A percentile compares a stretch with the other conserved stretches of the same genome.
Evolutionary conservation across 2,329 filamentous ascomycete genomes (phyloP).

Genomic region (Teratosphaeriaceae sp.): DNA sequence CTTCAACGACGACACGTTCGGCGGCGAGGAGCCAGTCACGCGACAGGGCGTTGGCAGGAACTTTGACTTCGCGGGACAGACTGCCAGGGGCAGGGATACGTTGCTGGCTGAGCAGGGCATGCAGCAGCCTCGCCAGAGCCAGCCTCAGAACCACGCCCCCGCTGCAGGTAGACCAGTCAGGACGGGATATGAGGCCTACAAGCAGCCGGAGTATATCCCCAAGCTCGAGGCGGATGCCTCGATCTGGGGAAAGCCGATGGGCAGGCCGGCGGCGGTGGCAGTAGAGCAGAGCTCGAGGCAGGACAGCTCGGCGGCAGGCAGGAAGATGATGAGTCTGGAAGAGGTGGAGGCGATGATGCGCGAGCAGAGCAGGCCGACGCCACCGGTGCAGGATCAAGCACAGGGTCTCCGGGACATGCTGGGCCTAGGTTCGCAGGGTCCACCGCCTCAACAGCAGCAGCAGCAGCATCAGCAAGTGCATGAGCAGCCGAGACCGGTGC

Average conservation of each 20-base stretch:
- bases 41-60: conserved; percentile 68
- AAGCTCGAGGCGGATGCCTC: conserved; percentile 89
- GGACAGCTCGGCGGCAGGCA: conserved; percentile 35
- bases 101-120: conserved; percentile 78
- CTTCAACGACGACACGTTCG: conserved; percentile 95
- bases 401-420: conserved; percentile 30
- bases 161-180: conserved; percentile 50
- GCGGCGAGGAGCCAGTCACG: conserved; percentile 40
- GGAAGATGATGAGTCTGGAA: conserved; percentile 91
- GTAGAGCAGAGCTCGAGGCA: conserved; percentile 15
- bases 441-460: conserved; percentile 14
- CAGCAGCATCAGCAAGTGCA: conserved; percentile 20
- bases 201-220: conserved; percentile 73
- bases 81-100: conserved; percentile 75
- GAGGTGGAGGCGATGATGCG: conserved; percentile 95
- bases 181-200: conserved; percentile 88
- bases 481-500: conserved; percentile 33
- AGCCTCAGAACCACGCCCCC: conserved; percentile 37
- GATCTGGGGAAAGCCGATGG: conserved; percentile 77
- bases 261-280: conserved; percentile 37
- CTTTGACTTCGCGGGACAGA: conserved; percentile 95
- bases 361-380: conserved; percentile 49
- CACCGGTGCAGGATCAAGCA: conserved; percentile 20
- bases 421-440: conserved; percentile 22
- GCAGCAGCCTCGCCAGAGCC: conserved; percentile 65